Evolutionary conservation across 73 alveolate species (phyloP).

Genomic region (Tetrahymena malaccensis): DNA sequence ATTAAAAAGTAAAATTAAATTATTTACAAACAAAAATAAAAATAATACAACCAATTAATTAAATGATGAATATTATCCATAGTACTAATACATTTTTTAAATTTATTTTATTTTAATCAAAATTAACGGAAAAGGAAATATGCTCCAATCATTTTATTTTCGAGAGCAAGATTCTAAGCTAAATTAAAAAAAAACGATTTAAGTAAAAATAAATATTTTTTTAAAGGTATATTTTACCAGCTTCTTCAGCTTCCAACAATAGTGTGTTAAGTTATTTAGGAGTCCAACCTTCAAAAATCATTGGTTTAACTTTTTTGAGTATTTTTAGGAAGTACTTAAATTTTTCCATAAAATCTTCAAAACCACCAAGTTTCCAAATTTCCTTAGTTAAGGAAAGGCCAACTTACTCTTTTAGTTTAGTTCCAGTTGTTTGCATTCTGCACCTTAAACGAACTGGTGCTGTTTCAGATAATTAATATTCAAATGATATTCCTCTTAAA

Average conservation of each 20-base stretch:
- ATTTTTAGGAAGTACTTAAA: not conserved
- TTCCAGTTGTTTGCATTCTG: not conserved
- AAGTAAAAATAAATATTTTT: not conserved
- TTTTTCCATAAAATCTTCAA: not conserved
- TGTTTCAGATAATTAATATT: not conserved
- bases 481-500: not conserved
- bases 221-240: not conserved
- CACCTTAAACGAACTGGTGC: not conserved
- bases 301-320: not conserved
- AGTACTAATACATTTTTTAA: not conserved
- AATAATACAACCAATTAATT: not conserved
- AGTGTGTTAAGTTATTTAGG: not conserved
- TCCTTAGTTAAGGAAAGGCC: not conserved
- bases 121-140: not conserved
- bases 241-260: not conserved
- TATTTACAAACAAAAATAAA: too few species aligned
- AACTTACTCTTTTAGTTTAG: not conserved
- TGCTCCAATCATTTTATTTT: not conserved
- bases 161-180: not conserved
- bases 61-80: not conserved
- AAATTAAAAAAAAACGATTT: not conserved
- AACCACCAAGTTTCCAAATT: not conserved
- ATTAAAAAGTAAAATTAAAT: too few species aligned
- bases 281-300: not conserved
- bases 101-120: not conserved